Evolutionary conservation across 169 alveolate species (phyloP).

Genomic region (Eimeria sp.): DNA sequence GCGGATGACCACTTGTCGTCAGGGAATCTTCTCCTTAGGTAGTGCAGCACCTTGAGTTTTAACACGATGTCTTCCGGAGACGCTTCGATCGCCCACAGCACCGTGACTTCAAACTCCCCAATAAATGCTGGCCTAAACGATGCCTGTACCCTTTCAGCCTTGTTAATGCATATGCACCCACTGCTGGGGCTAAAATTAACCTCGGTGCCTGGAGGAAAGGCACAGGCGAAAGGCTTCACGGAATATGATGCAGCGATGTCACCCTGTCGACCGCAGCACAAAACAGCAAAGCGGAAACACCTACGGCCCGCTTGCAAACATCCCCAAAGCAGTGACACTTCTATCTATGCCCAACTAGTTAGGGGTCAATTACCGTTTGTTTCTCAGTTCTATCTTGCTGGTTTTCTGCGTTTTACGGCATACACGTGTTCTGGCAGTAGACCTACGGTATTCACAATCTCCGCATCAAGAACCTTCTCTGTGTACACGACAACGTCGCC

Average conservation of each 20-base stretch:
- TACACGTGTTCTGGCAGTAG: not conserved
- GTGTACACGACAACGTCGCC: constrained; percentile 68
- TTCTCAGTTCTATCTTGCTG: not conserved
- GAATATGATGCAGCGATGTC: constrained; percentile 67
- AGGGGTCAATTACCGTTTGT: not conserved
- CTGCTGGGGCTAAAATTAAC: constrained; percentile 89
- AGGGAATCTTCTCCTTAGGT: not conserved
- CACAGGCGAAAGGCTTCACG: constrained; percentile 86
- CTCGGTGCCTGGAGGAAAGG: constrained; percentile 92
- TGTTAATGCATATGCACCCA: constrained; percentile 94
- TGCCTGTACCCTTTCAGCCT: constrained; percentile 89
- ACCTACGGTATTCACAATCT: constrained; percentile 63
- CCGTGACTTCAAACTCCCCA: constrained; percentile 97
- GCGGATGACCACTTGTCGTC: not conserved
- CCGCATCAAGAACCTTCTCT: constrained; percentile 58
- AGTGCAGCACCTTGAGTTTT: constrained; percentile 45
- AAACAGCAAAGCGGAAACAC: not conserved
- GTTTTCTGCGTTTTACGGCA: not conserved
- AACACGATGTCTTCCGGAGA: constrained; percentile 83
- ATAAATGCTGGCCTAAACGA: constrained; percentile 92
- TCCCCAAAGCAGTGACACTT: not conserved
- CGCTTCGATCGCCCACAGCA: constrained; percentile 94
- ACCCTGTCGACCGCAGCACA: constrained; percentile 51
- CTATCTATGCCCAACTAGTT: not conserved
- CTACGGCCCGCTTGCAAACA: not conserved